These are phyloP conservation scores for Monsonia emarginata DNA, from an alignment of 441 rosid species.

Conservation along the genomic window DNA sequence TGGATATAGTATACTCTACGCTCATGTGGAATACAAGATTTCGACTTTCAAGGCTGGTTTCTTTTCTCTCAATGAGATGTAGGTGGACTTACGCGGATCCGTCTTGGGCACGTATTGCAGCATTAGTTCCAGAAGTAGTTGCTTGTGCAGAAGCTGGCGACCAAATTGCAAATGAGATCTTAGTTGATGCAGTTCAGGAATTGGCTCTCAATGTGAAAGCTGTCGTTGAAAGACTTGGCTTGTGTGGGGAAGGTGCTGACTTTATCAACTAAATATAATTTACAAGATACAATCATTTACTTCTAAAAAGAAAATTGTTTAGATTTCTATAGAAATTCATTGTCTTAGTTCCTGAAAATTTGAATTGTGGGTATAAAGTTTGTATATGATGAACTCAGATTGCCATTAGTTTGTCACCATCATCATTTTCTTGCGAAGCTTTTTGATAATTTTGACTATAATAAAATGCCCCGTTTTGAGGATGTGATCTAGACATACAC, in stretches of 20 bases:
- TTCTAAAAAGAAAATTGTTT: not conserved
- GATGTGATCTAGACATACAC: not conserved
- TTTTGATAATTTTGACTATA: not conserved
- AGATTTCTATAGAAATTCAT: not conserved
- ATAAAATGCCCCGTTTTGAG: not conserved
- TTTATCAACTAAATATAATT: not conserved
- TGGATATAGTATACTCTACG: not conserved
- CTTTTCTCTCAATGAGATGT: not conserved
- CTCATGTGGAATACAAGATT: not conserved
- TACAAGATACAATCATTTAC: not conserved
- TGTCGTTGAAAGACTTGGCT: constrained; percentile 51
- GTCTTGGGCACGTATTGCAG: constrained; percentile 11
- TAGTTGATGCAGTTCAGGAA: constrained; percentile 52
- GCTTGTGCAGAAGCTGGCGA: constrained; percentile 70
- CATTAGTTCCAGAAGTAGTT: constrained; percentile 48
- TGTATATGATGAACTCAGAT: not conserved
- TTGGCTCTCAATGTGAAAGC: constrained; percentile 67
- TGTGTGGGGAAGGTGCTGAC: constrained; percentile 49
- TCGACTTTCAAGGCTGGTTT: not conserved
- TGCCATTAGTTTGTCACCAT: not conserved
- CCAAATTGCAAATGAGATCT: constrained; percentile 47
- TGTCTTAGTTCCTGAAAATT: not conserved
- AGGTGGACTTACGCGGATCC: constrained; percentile 11
- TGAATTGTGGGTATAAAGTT: not conserved
- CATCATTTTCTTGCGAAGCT: not conserved